These are phyloP conservation scores for Arthroderma sp. DNA, from an alignment of 2,329 filamentous ascomycete species.

Conservation along the genomic window DNA sequence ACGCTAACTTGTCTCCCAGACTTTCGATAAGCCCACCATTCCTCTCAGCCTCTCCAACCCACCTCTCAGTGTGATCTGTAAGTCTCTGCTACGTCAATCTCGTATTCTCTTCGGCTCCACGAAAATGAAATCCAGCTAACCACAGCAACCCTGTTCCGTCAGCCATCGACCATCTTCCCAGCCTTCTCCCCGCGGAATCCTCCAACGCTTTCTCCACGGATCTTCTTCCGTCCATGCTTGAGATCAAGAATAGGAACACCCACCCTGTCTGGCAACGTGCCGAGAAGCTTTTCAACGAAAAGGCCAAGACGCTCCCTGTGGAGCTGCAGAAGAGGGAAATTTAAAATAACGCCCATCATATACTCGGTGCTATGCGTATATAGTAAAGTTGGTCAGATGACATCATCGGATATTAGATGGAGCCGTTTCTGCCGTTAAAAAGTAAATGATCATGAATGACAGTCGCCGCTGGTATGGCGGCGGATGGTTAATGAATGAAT, in stretches of 20 bases:
- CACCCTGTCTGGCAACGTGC: conserved; percentile 70
- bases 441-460: no score
- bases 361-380: no score
- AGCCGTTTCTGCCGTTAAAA: no score
- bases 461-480: no score
- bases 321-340: conserved; percentile 14
- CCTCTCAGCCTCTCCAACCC: conserved; percentile 49
- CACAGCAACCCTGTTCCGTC: not conserved
- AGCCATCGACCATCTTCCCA: conserved; percentile 67
- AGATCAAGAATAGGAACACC: conserved; percentile 61
- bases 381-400: no score
- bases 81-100: not conserved
- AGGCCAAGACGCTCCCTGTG: conserved; percentile 56
- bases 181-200: conserved; percentile 71
- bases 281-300: conserved; percentile 70
- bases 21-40: conserved; percentile 78
- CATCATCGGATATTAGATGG: no score
- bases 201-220: conserved; percentile 72
- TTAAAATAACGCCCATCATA: not conserved
- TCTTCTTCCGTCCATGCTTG: conserved; percentile 62
- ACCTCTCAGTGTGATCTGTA: conserved; percentile 62
- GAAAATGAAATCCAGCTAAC: not conserved
- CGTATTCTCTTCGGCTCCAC: not conserved
- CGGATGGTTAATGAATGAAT: no score
- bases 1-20: conserved; percentile 23